Base-by-base conservation (phyloP, 257 asterid species). In the Echium plantagineum region DNA sequence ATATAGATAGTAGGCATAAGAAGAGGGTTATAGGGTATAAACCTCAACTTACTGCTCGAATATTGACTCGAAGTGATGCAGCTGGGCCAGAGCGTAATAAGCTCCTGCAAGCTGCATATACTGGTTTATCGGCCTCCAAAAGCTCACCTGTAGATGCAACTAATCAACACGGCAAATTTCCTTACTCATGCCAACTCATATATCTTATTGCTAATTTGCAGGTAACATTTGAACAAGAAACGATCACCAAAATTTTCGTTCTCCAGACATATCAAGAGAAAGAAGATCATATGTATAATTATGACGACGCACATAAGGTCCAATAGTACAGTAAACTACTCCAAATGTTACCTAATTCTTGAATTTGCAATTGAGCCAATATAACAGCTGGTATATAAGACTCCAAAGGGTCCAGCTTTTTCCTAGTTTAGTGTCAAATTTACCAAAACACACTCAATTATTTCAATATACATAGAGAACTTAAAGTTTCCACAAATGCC, bases 71-170 rank as follows among this genome's bases (percentile, higher is more conserved):
- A 70, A 91, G 82, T 52, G 97, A 91, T 60, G 85, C 56, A 30
- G 98, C 98, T 75, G 98, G 98, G 52, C 97, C 98, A 63, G 90
- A 75, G 57, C 98, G 88, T 52, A 91, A 76, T 42, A 91, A 80
- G 77, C 3, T 85, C 71, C 97, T 89, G 74, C 95, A 91, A 60
- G 84, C 90, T 47, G 75, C 81, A 78, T 75, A 91, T 58, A 68
- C 73, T 38, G 97, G 97, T 58, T 74, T 72, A 66, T 82, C 94
- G 60, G 32, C 80, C 55, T 84, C 94, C 58, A 88, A 85, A 63
- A 65, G 70, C 69, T 78, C 70, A 63, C 91, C 98, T 91, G 57
- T 55, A 69, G 32, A 26, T 66, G 6, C 68, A 30, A 60, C 26
- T 60, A 31, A 62, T 18, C 28, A 16, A 52, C 15, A 22, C 15